Conservation (phyloP, 176 grass and related monocot genomes). For the Avena atlantica region DNA sequence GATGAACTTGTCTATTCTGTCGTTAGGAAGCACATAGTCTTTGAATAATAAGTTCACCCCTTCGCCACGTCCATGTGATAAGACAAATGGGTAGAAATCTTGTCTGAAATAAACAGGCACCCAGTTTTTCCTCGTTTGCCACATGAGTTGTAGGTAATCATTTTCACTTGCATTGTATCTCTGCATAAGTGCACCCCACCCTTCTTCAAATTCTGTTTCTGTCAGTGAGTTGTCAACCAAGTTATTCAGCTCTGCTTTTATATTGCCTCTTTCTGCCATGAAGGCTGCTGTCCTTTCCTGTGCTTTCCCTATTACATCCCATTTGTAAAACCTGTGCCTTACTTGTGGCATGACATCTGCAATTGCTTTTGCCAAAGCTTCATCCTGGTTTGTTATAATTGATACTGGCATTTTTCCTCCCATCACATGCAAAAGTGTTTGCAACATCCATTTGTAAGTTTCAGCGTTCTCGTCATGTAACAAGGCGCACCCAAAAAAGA, state of each 20-base stretch:
- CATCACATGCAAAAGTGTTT: slow-evolving; percentile 44
- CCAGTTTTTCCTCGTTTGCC: slow-evolving; percentile 41
- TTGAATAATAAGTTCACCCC: slow-evolving; percentile 38
- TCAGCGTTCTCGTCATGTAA: not conserved
- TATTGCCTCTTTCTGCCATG: not conserved
- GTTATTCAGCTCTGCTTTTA: slow-evolving; percentile 16
- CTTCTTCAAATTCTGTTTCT: slow-evolving; percentile 35
- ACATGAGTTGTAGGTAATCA: slow-evolving; percentile 24
- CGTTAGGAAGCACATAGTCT: not conserved
- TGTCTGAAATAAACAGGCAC: slow-evolving; percentile 33
- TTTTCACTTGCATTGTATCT: slow-evolving; percentile 39
- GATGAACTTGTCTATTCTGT: slow-evolving; percentile 35
- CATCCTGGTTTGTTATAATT: slow-evolving; percentile 42
- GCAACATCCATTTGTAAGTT: slow-evolving; percentile 43
- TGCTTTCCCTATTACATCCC: slow-evolving; percentile 38
- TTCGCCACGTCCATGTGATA: slow-evolving; percentile 25
- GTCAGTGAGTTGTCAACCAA: slow-evolving; percentile 23
- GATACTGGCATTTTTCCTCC: slow-evolving; percentile 29
- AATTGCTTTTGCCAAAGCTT: slow-evolving; percentile 39
- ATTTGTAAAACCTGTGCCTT: slow-evolving; percentile 28
- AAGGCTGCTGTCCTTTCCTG: slow-evolving; percentile 18
- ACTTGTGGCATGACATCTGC: slow-evolving; percentile 26
- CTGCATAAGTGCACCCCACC: slow-evolving; percentile 29
- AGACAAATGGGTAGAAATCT: slow-evolving; percentile 32
- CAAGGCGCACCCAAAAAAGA: slow-evolving; percentile 33